These are phyloP conservation scores for Cydonia oblonga DNA, from an alignment of 331 rosid genomes.

Conservation along the genomic window DNA sequence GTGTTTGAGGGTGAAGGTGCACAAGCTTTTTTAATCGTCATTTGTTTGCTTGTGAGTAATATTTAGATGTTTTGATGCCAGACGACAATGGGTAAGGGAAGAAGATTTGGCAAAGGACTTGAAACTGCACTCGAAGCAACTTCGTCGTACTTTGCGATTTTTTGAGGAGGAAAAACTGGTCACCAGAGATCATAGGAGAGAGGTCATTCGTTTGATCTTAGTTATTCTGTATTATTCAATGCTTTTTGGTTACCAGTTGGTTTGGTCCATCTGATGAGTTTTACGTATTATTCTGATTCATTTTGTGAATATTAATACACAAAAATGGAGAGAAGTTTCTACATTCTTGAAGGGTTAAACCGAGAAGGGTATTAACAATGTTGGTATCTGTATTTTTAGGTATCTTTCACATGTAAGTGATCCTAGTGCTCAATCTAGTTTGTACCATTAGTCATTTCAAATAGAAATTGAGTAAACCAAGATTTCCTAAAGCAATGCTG, in stretches of 20 bases:
- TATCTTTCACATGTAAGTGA: not conserved
- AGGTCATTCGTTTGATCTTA: slow-evolving; percentile 38
- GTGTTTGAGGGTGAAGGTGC: not conserved
- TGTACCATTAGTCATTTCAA: not conserved
- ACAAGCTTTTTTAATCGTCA: not conserved
- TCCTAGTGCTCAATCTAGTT: not conserved
- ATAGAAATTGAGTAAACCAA: not conserved
- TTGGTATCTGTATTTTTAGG: not conserved
- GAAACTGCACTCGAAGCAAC: slow-evolving; percentile 80
- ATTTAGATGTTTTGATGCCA: slow-evolving; percentile 9
- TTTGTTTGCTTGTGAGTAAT: not conserved
- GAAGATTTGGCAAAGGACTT: slow-evolving; percentile 97
- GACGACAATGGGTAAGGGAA: slow-evolving; percentile 97
- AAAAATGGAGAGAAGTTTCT: not conserved
- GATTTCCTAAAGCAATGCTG: not conserved
- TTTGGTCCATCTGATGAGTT: not conserved
- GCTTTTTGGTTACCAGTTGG: no score
- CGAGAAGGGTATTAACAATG: not conserved
- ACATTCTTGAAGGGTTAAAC: not conserved
- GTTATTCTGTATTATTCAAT: slow-evolving; percentile 2
- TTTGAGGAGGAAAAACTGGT: slow-evolving; percentile 93
- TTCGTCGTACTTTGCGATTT: slow-evolving; percentile 69
- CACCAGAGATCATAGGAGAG: slow-evolving; percentile 83
- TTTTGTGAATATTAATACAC: not conserved
- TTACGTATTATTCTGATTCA: not conserved